Conservation (phyloP, 306 rosid species). For the Cucumis hystrix region DNA sequence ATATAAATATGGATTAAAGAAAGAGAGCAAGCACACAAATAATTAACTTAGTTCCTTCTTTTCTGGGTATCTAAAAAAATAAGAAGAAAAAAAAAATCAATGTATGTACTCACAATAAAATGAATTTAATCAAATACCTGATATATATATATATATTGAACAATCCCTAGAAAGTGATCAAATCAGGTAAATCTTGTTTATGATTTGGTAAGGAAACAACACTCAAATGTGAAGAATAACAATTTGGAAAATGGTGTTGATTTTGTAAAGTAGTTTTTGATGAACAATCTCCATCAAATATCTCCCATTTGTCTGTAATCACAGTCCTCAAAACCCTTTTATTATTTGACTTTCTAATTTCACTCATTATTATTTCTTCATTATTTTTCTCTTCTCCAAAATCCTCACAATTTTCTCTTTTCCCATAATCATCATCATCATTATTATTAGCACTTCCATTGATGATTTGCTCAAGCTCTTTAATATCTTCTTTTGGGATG, state of each 20-base stretch:
- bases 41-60: not conserved
- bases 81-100: not conserved
- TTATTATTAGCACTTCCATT: slow-evolving; percentile 11
- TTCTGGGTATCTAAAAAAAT: slow-evolving; percentile 15
- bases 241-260: slow-evolving; percentile 19
- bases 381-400: slow-evolving; percentile 4
- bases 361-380: not conserved
- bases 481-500: slow-evolving; percentile 39
- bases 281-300: slow-evolving; percentile 38
- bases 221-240: slow-evolving; percentile 16
- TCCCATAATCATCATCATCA: not conserved
- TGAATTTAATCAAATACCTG: not conserved
- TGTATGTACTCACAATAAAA: not conserved
- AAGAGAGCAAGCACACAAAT: not conserved
- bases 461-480: slow-evolving; percentile 43
- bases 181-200: slow-evolving; percentile 46
- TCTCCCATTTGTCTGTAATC: slow-evolving; percentile 73
- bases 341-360: not conserved
- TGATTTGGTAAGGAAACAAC: slow-evolving; percentile 3
- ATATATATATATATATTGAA: not conserved
- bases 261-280: not conserved
- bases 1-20: not conserved
- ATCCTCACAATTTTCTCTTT: not conserved
- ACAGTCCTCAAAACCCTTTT: slow-evolving; percentile 33
- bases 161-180: slow-evolving; percentile 54